Conservation (phyloP, 1,284 basidiomycete species). For the Ustilago curta region DNA sequence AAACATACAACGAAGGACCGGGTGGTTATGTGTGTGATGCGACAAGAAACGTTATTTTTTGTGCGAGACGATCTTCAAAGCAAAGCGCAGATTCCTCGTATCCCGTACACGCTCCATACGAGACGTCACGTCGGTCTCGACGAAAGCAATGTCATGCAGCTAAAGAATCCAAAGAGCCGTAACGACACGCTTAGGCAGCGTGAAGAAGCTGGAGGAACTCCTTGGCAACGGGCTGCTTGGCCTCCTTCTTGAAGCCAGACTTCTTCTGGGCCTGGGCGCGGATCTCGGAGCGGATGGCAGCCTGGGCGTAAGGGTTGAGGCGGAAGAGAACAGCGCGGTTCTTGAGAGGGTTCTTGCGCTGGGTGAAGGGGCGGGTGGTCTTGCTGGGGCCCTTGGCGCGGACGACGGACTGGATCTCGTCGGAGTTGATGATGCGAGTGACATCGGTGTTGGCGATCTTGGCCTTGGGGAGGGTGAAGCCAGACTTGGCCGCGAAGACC, state of each 20-base stretch:
- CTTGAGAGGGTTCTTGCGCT: conserved; percentile 95
- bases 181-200: conserved; percentile 43
- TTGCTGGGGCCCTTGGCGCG: conserved; percentile 84
- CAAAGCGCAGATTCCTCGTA: background rate
- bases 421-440: conserved; percentile 92
- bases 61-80: conserved; percentile 8
- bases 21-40: conserved; percentile 16
- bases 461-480: conserved; percentile 73
- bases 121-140: background rate
- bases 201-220: conserved; percentile 84
- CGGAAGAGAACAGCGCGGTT: conserved; percentile 98
- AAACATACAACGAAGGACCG: conserved; percentile 45
- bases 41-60: conserved; percentile 8
- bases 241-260: conserved; percentile 64
- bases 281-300: conserved; percentile 65
- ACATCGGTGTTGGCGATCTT: conserved; percentile 98
- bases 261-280: conserved; percentile 63
- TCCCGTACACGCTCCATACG: conserved; percentile 4
- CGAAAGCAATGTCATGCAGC: conserved; percentile 22
- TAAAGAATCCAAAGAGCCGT: background rate
- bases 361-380: conserved; percentile 94
- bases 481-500: conserved; percentile 91
- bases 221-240: conserved; percentile 77
- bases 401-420: conserved; percentile 78
- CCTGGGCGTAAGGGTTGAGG: conserved; percentile 96